Base-by-base conservation (phyloP, 164 flowering plant genomes). In the Piper longum region DNA sequence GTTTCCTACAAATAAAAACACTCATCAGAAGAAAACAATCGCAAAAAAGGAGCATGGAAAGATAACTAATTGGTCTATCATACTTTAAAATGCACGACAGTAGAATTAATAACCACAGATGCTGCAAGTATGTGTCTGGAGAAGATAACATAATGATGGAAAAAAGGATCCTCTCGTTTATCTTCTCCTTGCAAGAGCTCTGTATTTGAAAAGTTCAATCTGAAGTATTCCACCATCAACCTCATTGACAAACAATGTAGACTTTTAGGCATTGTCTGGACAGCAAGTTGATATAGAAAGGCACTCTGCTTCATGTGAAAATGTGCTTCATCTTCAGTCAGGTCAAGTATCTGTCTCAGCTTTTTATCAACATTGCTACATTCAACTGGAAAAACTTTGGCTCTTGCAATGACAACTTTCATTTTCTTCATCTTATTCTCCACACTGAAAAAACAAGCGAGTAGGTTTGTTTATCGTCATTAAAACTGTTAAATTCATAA, bases 221-320 rank as follows among this genome's bases (percentile, higher is more conserved):
- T 76, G 71, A 95, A 95, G 79, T 82, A 85, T 75, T 95, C 99
- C 44, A 87, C 84, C 18, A 93, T 87, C 66, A 95, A 75, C 72
- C 85, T 80, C 96, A 91, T 87, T 18, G 91, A 84, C 48, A 95
- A 75, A 69, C 99, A 95, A 76, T 95, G 99, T 16, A 76, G 86
- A 74, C 96, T 86, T 74, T 95, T 95, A 26, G 99, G 96, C 80
- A 81, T 82, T 54, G 99, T 95, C 73, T 87, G 95, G 56, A 87
- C 89, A 26, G 85, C 85, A 66, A 93, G 88, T 71, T 88, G 85
- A 77, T 83, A 87, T 56, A 93, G 88, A 77, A 83, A 93, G 65
- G 92, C 92, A 79, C 96, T 90, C 71, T 91, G 99, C 77, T 80
- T 90, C 87, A 76, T 86, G 80, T 93, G 97, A 66, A 91, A 93